phyloP scores from a whole-genome alignment of 768 basidiomycete species.

The Pleurotus cornucopiae region DNA sequence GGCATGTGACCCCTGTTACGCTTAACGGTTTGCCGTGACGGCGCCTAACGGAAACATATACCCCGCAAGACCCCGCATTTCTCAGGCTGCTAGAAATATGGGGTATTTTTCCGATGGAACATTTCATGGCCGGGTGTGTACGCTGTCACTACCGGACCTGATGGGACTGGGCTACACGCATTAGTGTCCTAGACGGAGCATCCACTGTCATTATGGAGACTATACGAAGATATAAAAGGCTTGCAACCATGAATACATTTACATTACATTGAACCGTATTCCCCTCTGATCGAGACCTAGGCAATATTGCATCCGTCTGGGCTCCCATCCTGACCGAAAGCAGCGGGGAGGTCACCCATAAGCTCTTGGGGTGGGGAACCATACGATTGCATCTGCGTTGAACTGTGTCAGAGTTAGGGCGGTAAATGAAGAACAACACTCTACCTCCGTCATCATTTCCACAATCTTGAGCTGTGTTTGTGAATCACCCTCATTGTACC shows the following conservation, averaged over 20 bases:
- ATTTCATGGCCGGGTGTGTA: background rate
- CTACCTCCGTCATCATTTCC: conserved; percentile 73
- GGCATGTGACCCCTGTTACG: conserved; percentile 1
- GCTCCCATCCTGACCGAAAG: conserved; percentile 54
- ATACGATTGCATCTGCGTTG: conserved; percentile 64
- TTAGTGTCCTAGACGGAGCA: too few relatives aligned
- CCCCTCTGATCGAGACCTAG: conserved; percentile 7
- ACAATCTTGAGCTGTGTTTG: conserved; percentile 45
- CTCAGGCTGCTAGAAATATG: background rate
- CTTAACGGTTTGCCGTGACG: conserved; percentile 4
- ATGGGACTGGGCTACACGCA: too few relatives aligned
- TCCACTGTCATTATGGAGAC: background rate
- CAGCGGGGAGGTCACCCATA: conserved; percentile 80
- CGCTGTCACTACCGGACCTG: background rate
- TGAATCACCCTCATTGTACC: conserved; percentile 53
- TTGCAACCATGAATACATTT: conserved; percentile 4
- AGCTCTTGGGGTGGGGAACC: conserved; percentile 79
- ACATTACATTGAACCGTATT: conserved; percentile 2
- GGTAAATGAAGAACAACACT: conserved; percentile 6
- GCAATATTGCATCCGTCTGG: conserved; percentile 24
- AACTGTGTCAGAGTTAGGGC: background rate
- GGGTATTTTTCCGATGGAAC: too few relatives aligned
- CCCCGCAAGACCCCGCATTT: conserved; percentile 6
- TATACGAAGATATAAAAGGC: background rate
- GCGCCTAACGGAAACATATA: background rate